Evolutionary conservation across 345 rosid species (phyloP).

Genomic region (Schrenkiella parvula): DNA sequence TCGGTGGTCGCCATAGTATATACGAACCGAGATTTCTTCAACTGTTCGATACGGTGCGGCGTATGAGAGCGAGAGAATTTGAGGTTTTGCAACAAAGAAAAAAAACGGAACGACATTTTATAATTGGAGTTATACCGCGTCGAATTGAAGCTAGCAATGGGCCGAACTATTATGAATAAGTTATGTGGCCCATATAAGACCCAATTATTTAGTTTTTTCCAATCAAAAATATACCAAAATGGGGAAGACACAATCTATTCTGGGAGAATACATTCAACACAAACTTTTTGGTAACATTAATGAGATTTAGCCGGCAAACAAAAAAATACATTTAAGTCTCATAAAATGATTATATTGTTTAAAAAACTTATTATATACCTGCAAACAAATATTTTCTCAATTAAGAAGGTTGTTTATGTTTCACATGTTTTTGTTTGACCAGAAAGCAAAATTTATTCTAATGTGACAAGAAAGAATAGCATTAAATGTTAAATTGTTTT

Average conservation of each 20-base stretch:
- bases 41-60: slow-evolving; percentile 27
- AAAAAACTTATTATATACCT: no score
- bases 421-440: no score
- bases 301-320: no score
- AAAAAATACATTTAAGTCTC: no score
- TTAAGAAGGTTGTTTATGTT: no score
- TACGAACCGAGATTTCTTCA: neutral
- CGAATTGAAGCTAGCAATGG: slow-evolving; percentile 17
- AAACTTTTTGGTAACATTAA: no score
- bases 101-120: neutral
- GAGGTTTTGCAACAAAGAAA: neutral
- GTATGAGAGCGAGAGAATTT: neutral
- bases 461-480: neutral
- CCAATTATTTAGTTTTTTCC: neutral
- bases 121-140: neutral
- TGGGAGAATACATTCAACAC: no score
- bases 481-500: no score
- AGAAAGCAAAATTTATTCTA: neutral
- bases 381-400: no score
- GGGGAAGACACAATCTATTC: neutral
- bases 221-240: neutral
- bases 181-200: slow-evolving; percentile 9
- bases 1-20: slow-evolving; percentile 56
- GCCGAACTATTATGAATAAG: neutral
- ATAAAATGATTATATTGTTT: no score